Percentiles rank a stretch among this genome's conserved stretches.
These are phyloP conservation scores for Thalia dealbata DNA, from an alignment of 176 grass and related monocot genomes.

Conservation along the genomic window DNA sequence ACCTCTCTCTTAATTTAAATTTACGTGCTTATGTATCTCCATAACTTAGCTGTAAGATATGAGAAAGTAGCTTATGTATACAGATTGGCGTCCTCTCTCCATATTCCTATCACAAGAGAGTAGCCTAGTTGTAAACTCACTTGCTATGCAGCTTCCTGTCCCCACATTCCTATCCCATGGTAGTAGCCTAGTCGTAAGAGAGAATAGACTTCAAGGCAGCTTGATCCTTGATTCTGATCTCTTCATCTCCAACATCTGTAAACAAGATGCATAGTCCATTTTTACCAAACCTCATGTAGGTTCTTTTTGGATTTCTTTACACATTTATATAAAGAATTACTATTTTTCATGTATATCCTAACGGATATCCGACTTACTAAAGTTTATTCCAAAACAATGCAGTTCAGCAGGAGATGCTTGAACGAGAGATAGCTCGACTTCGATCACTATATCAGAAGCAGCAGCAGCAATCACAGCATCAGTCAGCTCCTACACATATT, in stretches of 20 bases:
- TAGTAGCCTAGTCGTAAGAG: background rate
- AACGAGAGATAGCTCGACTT: slow-evolving; percentile 68
- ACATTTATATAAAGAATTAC: background rate
- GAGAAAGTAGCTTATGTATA: too few species aligned
- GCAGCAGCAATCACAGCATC: slow-evolving; percentile 40
- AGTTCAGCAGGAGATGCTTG: slow-evolving; percentile 99
- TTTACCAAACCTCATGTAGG: background rate
- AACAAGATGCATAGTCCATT: background rate
- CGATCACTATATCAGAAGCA: slow-evolving; percentile 68
- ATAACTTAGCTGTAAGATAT: too few species aligned
- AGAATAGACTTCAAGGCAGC: background rate
- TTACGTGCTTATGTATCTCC: too few species aligned
- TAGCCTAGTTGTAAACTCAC: too few species aligned
- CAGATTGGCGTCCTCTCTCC: too few species aligned
- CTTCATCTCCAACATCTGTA: background rate
- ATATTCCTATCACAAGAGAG: too few species aligned
- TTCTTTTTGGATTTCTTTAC: background rate
- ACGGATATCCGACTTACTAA: slow-evolving; percentile 19
- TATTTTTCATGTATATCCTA: slow-evolving; percentile 10
- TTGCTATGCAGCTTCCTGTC: background rate
- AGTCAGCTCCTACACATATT: slow-evolving; percentile 31
- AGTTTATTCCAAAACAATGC: slow-evolving; percentile 26
- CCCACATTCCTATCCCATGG: background rate
- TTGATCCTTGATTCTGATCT: background rate
- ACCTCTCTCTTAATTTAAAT: too few species aligned